Evolutionary conservation across 805 yeast genomes (phyloP).

Genomic region (Phaffomyces opuntiae): DNA sequence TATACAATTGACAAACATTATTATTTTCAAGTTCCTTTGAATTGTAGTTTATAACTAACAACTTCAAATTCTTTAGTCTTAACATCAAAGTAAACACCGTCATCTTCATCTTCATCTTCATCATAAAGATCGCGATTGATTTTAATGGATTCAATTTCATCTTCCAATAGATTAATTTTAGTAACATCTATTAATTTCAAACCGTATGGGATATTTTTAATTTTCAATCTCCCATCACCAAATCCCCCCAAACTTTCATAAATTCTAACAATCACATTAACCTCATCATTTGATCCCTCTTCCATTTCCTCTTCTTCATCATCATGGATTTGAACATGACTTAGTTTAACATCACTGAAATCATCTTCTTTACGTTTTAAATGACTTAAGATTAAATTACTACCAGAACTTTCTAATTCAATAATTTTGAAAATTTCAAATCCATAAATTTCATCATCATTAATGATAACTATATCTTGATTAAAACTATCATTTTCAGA

Average conservation of each 20-base stretch:
- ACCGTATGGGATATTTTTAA: slow-evolving; percentile 29
- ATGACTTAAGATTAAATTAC: slow-evolving; percentile 57
- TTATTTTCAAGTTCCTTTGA: too few relatives aligned
- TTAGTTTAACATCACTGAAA: slow-evolving; percentile 26
- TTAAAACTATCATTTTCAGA: not conserved
- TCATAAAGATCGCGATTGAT: not conserved
- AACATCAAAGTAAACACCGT: slow-evolving; percentile 54
- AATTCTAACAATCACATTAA: slow-evolving; percentile 59
- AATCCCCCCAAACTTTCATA: slow-evolving; percentile 88
- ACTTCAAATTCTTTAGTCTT: slow-evolving; percentile 57
- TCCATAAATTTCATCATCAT: not conserved
- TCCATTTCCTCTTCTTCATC: not conserved
- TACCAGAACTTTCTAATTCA: slow-evolving; percentile 36
- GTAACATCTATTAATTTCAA: slow-evolving; percentile 20
- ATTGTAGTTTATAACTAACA: slow-evolving; percentile 32
- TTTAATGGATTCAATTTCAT: slow-evolving; percentile 27
- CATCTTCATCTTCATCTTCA: not conserved
- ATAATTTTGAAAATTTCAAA: not conserved
- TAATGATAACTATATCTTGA: not conserved
- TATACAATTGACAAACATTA: too few relatives aligned
- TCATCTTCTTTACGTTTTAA: slow-evolving; percentile 89
- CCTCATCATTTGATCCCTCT: slow-evolving; percentile 30
- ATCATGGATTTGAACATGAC: not conserved
- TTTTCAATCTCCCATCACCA: slow-evolving; percentile 42
- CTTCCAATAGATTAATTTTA: slow-evolving; percentile 34